Base-by-base conservation (phyloP, 345 rosid genomes). In the Boechera retrofracta region DNA sequence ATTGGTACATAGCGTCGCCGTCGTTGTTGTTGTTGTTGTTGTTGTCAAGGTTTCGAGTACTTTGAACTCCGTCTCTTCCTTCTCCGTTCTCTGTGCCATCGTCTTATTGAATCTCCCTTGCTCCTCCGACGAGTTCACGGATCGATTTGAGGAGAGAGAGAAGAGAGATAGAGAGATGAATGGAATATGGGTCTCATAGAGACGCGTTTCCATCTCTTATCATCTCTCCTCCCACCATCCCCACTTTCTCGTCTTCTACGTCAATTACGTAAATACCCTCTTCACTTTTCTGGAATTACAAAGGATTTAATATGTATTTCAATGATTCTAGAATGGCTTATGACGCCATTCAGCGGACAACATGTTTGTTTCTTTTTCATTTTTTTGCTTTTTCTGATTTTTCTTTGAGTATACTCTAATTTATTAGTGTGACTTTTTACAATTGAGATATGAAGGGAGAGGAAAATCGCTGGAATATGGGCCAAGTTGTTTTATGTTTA, bases 11-110 rank as follows among this genome's bases (percentile, higher is more conserved):
- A 86, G 80, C 42, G 93, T 8, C 1, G 78, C 31, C 6, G 68
- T 28, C 0, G 67, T 5, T 0, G 72, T 16, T 16, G 53, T 54
- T 2, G 71, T 9, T 0, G 73, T n/a, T 0, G 51, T 42, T 0
- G 71, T 51, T 8, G 80, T 66, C 63, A 90, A 65, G 73, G 91
- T 66, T 41, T 94, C 98, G 35, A 94, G 94, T 0, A 92, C 97
- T 83, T 94, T 89, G 81, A 90, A 91, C 82, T 94, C 98, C 10
- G 98, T 89, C 85, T 94, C 98, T 81, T 94, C 98, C 32, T 94
- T 90, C 85, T 89, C 98, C 5, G 98, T 87, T 57, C 86, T 86
- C 72, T 87, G 97, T 4, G 97, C 94, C 98, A 94, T 93, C 57
- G 45, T 67, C 7, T 70, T 2, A 28, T 21, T 68, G 38, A 24